A percentile compares a stretch with the other conserved stretches of the same genome.
Conservation (phyloP, 2,329 filamentous ascomycete species). For the Exophiala phaeomuriformis region DNA sequence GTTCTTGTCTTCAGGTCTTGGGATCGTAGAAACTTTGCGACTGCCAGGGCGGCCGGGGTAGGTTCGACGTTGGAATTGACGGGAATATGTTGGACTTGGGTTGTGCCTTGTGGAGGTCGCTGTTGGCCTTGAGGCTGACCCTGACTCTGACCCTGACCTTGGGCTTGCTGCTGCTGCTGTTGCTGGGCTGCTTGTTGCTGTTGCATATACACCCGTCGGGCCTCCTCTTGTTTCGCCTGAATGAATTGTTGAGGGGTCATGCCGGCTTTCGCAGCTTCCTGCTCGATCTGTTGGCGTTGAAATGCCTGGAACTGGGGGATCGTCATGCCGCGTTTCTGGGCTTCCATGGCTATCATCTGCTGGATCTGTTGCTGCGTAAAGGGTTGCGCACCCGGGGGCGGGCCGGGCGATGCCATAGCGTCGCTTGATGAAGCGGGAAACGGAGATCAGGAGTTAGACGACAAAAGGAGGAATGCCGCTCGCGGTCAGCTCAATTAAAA, state of each 20-base stretch:
- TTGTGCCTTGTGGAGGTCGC: constrained; percentile 36
- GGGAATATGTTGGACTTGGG: constrained; percentile 41
- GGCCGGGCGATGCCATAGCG: constrained; percentile 31
- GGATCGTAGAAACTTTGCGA: constrained; percentile 76
- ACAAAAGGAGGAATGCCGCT: not conserved
- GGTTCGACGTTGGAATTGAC: constrained; percentile 54
- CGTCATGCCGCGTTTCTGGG: constrained; percentile 74
- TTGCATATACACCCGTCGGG: constrained; percentile 37
- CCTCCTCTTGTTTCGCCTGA: constrained; percentile 37
- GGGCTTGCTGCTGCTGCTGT: constrained; percentile 29
- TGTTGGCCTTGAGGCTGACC: constrained; percentile 35
- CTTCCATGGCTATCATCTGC: constrained; percentile 48
- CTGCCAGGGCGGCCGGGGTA: constrained; percentile 77
- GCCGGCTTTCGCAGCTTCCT: constrained; percentile 46
- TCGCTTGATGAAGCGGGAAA: not conserved
- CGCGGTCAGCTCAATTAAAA: not conserved
- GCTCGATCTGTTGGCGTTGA: constrained; percentile 41
- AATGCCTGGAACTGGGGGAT: constrained; percentile 66
- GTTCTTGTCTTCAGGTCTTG: constrained; percentile 86
- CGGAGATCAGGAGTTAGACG: too few species aligned
- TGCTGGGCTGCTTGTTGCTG: constrained; percentile 23
- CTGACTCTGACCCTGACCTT: constrained; percentile 32
- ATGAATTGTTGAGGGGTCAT: constrained; percentile 47
- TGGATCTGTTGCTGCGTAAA: constrained; percentile 23
- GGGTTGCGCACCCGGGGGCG: constrained; percentile 13